phyloP scores from a whole-genome alignment of 257 asterid species.

The Nicotiana otophora region DNA sequence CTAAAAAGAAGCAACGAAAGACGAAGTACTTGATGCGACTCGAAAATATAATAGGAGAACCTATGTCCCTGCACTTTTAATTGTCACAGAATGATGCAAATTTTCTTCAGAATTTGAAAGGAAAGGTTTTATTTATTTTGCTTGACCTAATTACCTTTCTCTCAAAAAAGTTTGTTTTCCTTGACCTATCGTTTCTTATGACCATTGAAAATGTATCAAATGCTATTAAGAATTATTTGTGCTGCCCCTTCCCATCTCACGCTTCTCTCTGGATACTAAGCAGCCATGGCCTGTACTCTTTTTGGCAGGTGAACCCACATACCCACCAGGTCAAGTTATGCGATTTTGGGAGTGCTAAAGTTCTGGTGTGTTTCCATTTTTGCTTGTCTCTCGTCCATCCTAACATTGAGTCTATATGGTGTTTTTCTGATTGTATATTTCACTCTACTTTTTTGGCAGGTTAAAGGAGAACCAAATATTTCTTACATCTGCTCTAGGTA shows the following conservation, averaged over 20 bases:
- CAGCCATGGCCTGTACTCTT: not conserved
- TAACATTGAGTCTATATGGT: not conserved
- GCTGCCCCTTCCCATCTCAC: not conserved
- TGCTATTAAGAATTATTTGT: not conserved
- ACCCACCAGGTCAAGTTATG: conserved; percentile 59
- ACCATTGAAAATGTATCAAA: not conserved
- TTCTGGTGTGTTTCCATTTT: conserved; percentile 28
- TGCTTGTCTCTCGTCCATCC: not conserved
- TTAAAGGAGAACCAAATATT: conserved; percentile 54
- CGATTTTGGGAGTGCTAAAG: conserved; percentile 55
- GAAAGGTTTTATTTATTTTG: not conserved
- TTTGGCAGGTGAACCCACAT: conserved; percentile 59
- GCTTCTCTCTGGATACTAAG: not conserved
- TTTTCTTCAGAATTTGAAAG: not conserved
- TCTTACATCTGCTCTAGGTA: conserved; percentile 57
- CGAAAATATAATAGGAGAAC: not conserved
- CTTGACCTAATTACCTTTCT: not conserved
- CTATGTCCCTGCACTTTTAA: not conserved
- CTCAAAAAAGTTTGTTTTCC: too few species aligned
- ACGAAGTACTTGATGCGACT: not conserved
- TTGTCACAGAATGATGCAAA: not conserved
- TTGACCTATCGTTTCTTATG: not conserved
- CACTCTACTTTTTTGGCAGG: conserved; percentile 21
- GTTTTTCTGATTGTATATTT: not conserved
- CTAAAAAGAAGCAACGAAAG: not conserved